phyloP scores from a whole-genome alignment of 768 basidiomycete genomes.

The Boletus pseudopeckii region DNA sequence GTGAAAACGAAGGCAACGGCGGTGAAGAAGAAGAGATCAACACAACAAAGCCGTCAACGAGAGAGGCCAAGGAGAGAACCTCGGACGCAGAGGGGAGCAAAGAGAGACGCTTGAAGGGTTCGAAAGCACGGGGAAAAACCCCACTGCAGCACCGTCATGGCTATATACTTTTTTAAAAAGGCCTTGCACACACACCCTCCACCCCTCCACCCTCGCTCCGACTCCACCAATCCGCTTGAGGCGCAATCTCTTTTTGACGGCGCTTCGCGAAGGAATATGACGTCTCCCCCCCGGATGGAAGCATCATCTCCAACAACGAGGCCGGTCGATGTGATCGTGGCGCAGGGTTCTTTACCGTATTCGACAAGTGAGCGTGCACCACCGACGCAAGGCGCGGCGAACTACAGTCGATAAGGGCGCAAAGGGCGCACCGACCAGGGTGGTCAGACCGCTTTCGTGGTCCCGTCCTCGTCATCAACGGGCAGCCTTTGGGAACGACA shows the following conservation, averaged over 20 bases:
- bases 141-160: constrained; percentile 2
- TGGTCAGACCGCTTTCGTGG: neutral
- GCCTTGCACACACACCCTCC: neutral
- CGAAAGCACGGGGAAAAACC: neutral
- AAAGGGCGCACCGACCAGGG: neutral
- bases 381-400: constrained; percentile 6
- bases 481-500: neutral
- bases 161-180: constrained; percentile 15
- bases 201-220: constrained; percentile 19
- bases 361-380: neutral
- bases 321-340: neutral
- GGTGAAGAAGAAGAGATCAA: neutral
- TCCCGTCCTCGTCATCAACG: neutral
- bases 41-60: neutral
- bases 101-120: neutral
- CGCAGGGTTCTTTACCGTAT: neutral
- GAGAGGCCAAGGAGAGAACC: neutral
- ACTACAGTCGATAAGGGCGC: neutral
- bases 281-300: constrained; percentile 9
- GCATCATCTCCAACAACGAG: constrained; percentile 16
- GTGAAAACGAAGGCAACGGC: neutral
- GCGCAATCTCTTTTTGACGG: constrained; percentile 10
- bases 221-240: constrained; percentile 17
- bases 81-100: neutral
- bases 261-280: constrained; percentile 12